Percentiles rank a stretch among this genome's conserved stretches.
Evolutionary conservation across 1,139 yeast genomes (phyloP).

Genomic region (Candida neerlandica): DNA sequence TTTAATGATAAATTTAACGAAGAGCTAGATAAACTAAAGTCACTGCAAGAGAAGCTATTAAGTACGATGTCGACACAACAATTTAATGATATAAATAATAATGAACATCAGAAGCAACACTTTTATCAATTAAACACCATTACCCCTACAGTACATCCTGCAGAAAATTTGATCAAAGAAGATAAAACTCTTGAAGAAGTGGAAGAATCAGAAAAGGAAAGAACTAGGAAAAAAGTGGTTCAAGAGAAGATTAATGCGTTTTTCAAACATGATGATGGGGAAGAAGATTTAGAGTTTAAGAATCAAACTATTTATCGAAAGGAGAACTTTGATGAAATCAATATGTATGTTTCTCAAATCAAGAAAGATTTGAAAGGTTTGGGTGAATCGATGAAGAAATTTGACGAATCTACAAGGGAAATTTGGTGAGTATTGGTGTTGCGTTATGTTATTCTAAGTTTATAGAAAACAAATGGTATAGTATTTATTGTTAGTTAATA

Average conservation of each 20-base stretch:
- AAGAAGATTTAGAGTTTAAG: conserved; percentile 16
- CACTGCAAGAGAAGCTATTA: conserved; percentile 62
- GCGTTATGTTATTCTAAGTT: not conserved
- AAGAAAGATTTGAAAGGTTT: conserved; percentile 34
- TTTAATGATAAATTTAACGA: conserved; percentile 63
- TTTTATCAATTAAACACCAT: conserved; percentile 16
- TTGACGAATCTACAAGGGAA: conserved; percentile 41
- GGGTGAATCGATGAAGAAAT: conserved; percentile 44
- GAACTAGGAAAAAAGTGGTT: conserved; percentile 8
- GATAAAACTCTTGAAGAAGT: conserved; percentile 13
- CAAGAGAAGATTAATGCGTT: conserved; percentile 23
- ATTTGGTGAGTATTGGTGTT: conserved; percentile 27
- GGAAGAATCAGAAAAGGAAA: conserved; percentile 14
- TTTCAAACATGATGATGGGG: conserved; percentile 22
- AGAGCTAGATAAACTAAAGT: conserved; percentile 57
- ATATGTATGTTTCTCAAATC: conserved; percentile 39
- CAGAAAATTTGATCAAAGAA: conserved; percentile 9
- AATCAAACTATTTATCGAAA: conserved; percentile 24
- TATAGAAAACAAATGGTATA: not conserved
- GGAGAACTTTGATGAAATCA: conserved; percentile 43
- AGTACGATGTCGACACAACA: conserved; percentile 54
- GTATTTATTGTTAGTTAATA: not conserved
- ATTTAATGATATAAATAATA: conserved; percentile 19
- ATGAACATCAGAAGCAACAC: conserved; percentile 38
- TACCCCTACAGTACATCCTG: conserved; percentile 8